Evolutionary conservation across 2,329 filamentous ascomycete genomes (phyloP), one percentile per base, ranked within the genome.

Genomic region (Magnaporthiopsis incrustans): DNA sequence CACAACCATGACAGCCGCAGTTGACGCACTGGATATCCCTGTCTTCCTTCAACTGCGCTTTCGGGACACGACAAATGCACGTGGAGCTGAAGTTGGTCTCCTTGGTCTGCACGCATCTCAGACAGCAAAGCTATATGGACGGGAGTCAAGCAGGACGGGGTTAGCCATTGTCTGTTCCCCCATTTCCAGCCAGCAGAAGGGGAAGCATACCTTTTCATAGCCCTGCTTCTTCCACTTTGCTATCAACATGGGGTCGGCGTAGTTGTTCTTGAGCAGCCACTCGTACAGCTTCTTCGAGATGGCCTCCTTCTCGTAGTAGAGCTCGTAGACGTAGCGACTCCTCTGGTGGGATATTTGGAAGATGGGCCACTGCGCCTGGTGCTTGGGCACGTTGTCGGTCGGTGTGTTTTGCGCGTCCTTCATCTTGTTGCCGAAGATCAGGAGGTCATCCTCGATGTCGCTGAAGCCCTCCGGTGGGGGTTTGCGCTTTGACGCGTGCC

Each of bases 151-250:
- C 44, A 14, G 2, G 3, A 35, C 22, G 35, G 30, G 15, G 50
- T 57, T 11, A 32, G 60, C 44, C 53, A 62, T 14, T 6, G 18
- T 33, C 27, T n/a, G n/a, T 15, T 30, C 30, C 4, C 27, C 30
- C 22, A 57, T 62, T 25, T 15, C 14, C 50, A 3, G 44, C 8
- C 8, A 26, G 53, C 33, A 30, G 27, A 56, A 26, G 22, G 11
- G 14, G 4, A 22, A 53, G 33, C 38, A 33, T 75, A 91, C 91
- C 87, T 98, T 97, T 77, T 99, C 95, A 73, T 99, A 99, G 22
- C 95, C 95, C 72, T 96, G 90, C 81, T 99, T 99, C 86, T 99
- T 99, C 95, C 95, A 99, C 80, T 99, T 99, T 18, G 95, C 95
- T 73, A 99, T 98, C 73, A 99, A 80, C 80, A 93, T 95, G 59